A percentile compares a stretch with the other conserved stretches of the same genome.
These are phyloP conservation scores for Sporisorium iseilematis-ciliati DNA, from an alignment of 1,284 basidiomycete genomes.

Conservation along the genomic window DNA sequence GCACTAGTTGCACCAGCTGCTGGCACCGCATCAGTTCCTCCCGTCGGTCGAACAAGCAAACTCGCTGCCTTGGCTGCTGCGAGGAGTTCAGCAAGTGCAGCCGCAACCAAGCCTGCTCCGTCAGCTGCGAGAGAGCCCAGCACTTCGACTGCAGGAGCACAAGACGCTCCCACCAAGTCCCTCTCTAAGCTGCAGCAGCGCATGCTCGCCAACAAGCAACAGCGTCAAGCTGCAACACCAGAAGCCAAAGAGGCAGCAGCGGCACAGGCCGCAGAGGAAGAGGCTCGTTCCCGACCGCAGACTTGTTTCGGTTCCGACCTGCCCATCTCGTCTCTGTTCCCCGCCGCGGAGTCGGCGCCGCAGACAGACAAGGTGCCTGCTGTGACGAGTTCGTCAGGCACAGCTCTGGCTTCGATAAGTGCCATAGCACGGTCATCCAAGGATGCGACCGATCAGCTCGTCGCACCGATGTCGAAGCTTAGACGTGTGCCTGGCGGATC, in stretches of 20 bases:
- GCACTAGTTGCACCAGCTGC: slow-evolving; percentile 4
- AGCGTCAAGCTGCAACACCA: slow-evolving; percentile 33
- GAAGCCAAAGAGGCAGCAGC: slow-evolving; percentile 36
- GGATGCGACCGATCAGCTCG: slow-evolving; percentile 24
- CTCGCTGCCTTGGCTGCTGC: slow-evolving; percentile 59
- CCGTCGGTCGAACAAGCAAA: slow-evolving; percentile 45
- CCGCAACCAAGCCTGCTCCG: slow-evolving; percentile 19
- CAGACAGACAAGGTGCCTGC: neutral
- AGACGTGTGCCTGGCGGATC: slow-evolving; percentile 43
- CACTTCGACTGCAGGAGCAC: slow-evolving; percentile 71
- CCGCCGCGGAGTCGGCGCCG: slow-evolving; percentile 2
- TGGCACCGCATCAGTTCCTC: slow-evolving; percentile 12
- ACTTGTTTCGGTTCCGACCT: slow-evolving; percentile 47
- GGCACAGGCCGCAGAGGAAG: slow-evolving; percentile 41
- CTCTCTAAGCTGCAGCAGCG: slow-evolving; percentile 74
- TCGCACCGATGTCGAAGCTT: slow-evolving; percentile 20
- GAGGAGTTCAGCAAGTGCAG: slow-evolving; percentile 19
- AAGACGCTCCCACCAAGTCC: slow-evolving; percentile 71
- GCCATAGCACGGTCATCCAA: slow-evolving; percentile 28
- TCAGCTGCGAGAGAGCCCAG: slow-evolving; percentile 18
- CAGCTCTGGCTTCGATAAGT: slow-evolving; percentile 18
- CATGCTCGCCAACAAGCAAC: slow-evolving; percentile 66
- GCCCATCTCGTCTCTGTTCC: slow-evolving; percentile 57
- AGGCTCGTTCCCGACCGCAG: slow-evolving; percentile 29
- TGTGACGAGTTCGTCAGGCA: neutral